phyloP scores from a whole-genome alignment of 164 flowering plant species.

The Chimonanthus salicifolius region DNA sequence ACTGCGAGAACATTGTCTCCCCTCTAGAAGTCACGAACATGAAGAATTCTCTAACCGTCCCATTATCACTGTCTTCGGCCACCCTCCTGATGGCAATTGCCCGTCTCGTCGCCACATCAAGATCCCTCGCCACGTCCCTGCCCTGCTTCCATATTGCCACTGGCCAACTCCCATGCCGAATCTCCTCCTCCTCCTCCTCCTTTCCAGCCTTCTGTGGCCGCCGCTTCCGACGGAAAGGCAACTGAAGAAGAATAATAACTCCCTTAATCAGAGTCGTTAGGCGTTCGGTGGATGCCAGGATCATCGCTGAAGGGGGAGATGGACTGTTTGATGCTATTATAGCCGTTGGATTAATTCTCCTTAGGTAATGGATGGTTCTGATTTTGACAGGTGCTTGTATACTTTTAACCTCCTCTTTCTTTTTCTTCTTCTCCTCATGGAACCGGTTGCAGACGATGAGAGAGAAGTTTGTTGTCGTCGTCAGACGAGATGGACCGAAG shows the following conservation, averaged over 20 bases:
- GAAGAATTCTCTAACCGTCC: slow-evolving; percentile 32
- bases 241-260: slow-evolving; percentile 29
- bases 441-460: background rate
- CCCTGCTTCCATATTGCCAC: slow-evolving; percentile 10
- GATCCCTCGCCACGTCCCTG: slow-evolving; percentile 19
- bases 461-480: background rate
- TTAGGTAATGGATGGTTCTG: background rate
- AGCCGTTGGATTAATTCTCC: slow-evolving; percentile 3
- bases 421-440: background rate
- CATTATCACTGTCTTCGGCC: slow-evolving; percentile 24
- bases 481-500: background rate
- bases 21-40: slow-evolving; percentile 42
- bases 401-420: background rate
- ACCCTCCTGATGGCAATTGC: slow-evolving; percentile 47
- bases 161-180: background rate
- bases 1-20: slow-evolving; percentile 59
- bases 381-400: too few relatives aligned
- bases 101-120: slow-evolving; percentile 44
- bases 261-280: slow-evolving; percentile 34
- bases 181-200: too few relatives aligned
- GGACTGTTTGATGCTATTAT: slow-evolving; percentile 8
- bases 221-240: slow-evolving; percentile 36
- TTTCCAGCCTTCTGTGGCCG: slow-evolving; percentile 19
- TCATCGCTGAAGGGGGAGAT: slow-evolving; percentile 10
- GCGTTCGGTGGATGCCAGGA: slow-evolving; percentile 54